Conservation (phyloP, 192 early-diverging fungal genomes). For the Mortierella antarctica region DNA sequence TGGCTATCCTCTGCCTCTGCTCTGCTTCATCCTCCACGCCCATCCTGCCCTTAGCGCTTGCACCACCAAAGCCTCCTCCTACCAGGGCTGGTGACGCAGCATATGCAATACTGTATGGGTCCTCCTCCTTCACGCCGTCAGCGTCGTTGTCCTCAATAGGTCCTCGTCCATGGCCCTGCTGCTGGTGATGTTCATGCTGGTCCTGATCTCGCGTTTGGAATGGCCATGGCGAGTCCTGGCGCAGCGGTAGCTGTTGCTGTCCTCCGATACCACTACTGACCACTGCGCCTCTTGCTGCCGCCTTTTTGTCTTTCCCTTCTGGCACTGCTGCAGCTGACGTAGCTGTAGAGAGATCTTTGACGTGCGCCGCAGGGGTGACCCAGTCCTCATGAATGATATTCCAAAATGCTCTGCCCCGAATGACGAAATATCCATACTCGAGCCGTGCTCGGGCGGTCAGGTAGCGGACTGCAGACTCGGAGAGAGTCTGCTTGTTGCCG, state of each 20-base stretch:
- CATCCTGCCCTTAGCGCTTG: neutral
- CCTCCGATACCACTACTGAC: too few species aligned
- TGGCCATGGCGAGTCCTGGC: too few species aligned
- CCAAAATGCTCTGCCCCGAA: conserved; percentile 49
- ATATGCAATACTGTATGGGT: neutral
- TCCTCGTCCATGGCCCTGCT: neutral
- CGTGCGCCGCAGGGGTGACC: neutral
- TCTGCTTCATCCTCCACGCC: conserved; percentile 1
- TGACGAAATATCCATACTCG: conserved; percentile 44
- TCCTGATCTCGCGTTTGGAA: too few species aligned
- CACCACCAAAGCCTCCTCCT: conserved; percentile 1
- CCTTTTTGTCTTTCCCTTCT: neutral
- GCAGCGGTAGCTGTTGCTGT: too few species aligned
- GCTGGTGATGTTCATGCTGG: neutral
- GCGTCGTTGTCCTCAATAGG: conserved; percentile 9
- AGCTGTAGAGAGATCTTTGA: neutral
- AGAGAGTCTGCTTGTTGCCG: conserved; percentile 17
- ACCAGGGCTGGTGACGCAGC: conserved; percentile 1
- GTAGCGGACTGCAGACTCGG: conserved; percentile 38
- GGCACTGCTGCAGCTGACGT: conserved; percentile 1
- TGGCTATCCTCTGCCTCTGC: conserved; percentile 6
- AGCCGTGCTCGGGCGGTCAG: conserved; percentile 45
- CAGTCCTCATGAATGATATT: conserved; percentile 19
- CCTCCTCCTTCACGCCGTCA: conserved; percentile 23
- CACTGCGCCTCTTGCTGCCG: too few species aligned